Evolutionary conservation across 345 rosid genomes (phyloP).

Genomic region (Reutealis trisperma): DNA sequence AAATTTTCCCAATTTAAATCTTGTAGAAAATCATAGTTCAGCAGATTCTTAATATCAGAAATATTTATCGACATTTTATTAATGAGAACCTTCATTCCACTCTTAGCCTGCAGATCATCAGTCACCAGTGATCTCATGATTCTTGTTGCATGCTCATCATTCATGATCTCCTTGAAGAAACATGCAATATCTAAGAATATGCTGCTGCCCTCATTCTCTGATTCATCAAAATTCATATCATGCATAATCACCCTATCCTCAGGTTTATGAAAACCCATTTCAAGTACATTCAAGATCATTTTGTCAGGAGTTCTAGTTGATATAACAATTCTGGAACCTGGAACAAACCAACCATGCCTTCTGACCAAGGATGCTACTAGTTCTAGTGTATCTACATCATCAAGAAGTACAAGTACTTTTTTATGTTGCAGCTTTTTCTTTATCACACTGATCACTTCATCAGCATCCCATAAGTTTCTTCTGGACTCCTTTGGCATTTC

Average conservation of each 20-base stretch:
- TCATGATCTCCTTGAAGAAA: neutral
- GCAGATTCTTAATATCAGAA: neutral
- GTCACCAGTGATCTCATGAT: neutral
- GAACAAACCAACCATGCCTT: neutral
- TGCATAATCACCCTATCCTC: neutral
- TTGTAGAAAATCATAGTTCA: neutral
- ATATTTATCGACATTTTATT: neutral
- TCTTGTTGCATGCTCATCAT: neutral
- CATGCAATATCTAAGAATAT: slow-evolving; percentile 2
- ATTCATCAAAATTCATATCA: neutral
- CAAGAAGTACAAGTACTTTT: slow-evolving; percentile 10
- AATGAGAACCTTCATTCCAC: neutral
- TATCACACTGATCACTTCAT: neutral
- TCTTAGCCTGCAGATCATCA: neutral
- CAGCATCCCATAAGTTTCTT: neutral
- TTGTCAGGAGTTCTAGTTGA: neutral
- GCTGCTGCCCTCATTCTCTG: neutral
- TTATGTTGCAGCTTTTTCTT: neutral
- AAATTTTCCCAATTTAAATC: neutral
- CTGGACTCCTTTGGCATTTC: neutral
- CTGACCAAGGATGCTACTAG: neutral
- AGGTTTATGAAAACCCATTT: neutral
- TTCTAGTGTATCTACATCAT: neutral
- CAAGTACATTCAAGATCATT: neutral
- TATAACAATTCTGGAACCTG: neutral